These are phyloP conservation scores for Elongisporangium prolatum DNA, from an alignment of 352 stramenopile species.

Conservation along the genomic window DNA sequence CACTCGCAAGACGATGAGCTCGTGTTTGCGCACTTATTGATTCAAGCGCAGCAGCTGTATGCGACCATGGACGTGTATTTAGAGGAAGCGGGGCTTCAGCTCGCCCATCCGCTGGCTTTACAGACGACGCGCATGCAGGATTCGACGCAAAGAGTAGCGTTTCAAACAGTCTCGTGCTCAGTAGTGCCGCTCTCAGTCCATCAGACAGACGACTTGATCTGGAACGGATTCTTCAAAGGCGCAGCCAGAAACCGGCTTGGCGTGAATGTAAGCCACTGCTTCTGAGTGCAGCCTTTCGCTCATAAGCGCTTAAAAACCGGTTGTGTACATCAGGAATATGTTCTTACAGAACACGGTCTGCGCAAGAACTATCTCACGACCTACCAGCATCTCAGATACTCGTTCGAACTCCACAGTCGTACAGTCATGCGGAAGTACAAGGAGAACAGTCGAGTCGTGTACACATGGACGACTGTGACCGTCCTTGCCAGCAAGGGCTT, in stretches of 20 bases:
- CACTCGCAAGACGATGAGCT: not conserved
- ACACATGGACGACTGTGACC: not conserved
- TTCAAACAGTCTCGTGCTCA: not conserved
- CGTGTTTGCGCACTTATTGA: not conserved
- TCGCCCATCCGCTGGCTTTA: not conserved
- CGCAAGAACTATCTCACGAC: not conserved
- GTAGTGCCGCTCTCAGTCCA: not conserved
- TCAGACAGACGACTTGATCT: not conserved
- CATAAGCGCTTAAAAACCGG: not conserved
- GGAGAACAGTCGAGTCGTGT: not conserved
- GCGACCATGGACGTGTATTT: not conserved
- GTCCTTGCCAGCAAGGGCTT: not conserved
- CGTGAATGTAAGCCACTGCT: not conserved
- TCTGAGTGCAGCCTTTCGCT: not conserved
- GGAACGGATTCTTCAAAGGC: not conserved
- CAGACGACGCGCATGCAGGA: not conserved
- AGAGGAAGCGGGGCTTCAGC: not conserved
- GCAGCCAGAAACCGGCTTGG: not conserved
- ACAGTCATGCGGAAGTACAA: not conserved
- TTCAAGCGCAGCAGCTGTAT: not conserved
- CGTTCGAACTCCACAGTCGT: not conserved
- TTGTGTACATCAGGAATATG: not conserved
- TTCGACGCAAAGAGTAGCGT: not conserved
- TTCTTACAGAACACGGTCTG: not conserved
- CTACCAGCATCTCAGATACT: not conserved